Evolutionary conservation across 1,139 yeast species (phyloP).

Genomic region (Hyphopichia burtonii): DNA sequence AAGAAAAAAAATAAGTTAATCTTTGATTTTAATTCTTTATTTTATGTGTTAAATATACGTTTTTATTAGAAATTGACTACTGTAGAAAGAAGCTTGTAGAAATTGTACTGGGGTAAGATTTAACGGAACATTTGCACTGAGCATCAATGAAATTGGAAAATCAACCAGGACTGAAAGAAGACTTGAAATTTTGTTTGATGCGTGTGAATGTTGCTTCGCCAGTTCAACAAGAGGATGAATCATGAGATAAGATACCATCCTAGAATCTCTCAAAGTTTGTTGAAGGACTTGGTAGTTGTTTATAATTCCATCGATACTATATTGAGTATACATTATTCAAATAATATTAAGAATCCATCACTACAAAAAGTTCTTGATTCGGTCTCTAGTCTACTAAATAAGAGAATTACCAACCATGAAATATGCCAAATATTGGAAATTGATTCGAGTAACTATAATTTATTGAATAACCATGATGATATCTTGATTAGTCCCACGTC

Average conservation of each 20-base stretch:
- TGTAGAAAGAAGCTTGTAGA: too few relatives aligned
- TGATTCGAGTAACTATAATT: conserved; percentile 13
- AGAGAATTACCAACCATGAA: conserved; percentile 14
- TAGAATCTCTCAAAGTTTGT: neutral
- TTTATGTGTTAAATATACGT: neutral
- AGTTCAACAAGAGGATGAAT: too few relatives aligned
- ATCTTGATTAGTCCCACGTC: conserved; percentile 4
- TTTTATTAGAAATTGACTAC: neutral
- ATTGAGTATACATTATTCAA: conserved; percentile 24
- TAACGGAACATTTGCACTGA: too few relatives aligned
- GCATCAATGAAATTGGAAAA: too few relatives aligned
- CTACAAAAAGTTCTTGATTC: conserved; percentile 17
- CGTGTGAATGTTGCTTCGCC: too few relatives aligned
- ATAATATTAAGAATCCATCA: conserved; percentile 24
- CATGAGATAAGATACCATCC: neutral
- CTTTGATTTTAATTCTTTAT: neutral
- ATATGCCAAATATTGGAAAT: conserved; percentile 17
- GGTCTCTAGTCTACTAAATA: conserved; percentile 18
- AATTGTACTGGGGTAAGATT: too few relatives aligned
- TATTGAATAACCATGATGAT: conserved; percentile 10
- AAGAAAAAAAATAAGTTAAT: conserved; percentile 3
- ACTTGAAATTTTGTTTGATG: too few relatives aligned
- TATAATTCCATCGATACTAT: conserved; percentile 24
- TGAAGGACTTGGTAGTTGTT: conserved; percentile 1
- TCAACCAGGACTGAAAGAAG: too few relatives aligned